phyloP scores from a whole-genome alignment of 176 grass and related monocot species.

The Triticum timopheevii region DNA sequence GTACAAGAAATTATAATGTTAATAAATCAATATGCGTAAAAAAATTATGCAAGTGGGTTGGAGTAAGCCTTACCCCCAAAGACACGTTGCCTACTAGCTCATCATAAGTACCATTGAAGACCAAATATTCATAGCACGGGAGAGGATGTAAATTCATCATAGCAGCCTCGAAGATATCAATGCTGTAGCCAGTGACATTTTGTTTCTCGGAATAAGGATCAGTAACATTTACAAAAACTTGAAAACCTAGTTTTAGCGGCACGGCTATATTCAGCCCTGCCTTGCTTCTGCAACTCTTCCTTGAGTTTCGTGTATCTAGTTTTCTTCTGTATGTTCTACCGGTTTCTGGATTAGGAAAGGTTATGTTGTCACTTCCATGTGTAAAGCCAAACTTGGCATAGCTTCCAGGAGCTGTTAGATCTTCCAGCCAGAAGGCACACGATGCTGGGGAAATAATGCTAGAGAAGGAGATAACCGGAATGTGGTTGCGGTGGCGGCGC shows the following conservation, averaged over 20 bases:
- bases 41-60: neutral
- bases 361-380: neutral
- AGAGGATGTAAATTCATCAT: neutral
- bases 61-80: constrained; percentile 14
- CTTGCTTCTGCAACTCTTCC: neutral
- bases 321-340: neutral
- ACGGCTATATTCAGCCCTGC: constrained; percentile 43
- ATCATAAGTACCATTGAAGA: constrained; percentile 30
- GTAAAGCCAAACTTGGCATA: neutral
- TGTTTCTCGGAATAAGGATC: neutral
- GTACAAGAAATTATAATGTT: neutral
- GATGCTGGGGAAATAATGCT: neutral
- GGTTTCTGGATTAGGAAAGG: neutral
- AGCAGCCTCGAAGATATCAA: neutral
- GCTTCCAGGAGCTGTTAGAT: neutral
- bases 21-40: neutral
- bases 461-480: constrained; percentile 42
- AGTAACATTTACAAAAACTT: constrained; percentile 44
- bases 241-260: constrained; percentile 45
- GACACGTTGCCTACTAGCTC: constrained; percentile 50
- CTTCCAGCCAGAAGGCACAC: neutral
- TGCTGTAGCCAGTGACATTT: neutral
- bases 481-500: neutral
- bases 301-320: neutral
- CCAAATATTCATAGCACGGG: neutral